phyloP scores from a whole-genome alignment of 2,329 filamentous ascomycete genomes.

The Aspergillus hiratsukae region DNA sequence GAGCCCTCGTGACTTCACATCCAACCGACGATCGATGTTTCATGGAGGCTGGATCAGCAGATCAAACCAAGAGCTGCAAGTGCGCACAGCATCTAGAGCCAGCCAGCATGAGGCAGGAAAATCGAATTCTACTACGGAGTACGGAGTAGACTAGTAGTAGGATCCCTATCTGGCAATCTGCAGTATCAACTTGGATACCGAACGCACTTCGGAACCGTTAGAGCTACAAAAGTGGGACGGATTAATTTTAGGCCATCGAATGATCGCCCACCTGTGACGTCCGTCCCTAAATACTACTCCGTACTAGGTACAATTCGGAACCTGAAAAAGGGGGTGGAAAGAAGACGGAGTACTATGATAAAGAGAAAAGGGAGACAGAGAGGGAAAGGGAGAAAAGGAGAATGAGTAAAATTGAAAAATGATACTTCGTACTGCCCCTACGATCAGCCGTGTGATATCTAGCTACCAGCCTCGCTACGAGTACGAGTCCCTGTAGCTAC shows the following conservation, averaged over 20 bases:
- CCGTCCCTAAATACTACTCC: background rate
- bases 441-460: background rate
- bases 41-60: background rate
- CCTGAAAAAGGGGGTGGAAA: background rate
- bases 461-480: background rate
- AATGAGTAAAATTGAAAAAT: background rate
- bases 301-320: background rate
- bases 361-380: background rate
- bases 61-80: background rate
- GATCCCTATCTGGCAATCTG: too few relatives aligned
- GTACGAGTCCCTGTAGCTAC: too few relatives aligned
- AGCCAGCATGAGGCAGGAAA: background rate
- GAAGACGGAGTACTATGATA: background rate
- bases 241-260: background rate
- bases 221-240: background rate
- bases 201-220: background rate
- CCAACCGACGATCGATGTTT: background rate
- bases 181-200: background rate
- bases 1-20: background rate
- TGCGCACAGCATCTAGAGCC: background rate
- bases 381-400: constrained; percentile 2
- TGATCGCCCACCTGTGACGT: background rate
- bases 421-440: too few relatives aligned
- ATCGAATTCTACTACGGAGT: background rate
- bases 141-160: background rate